Evolutionary conservation across 129 eudicot genomes (phyloP).

Genomic region (Lactuca saligna): DNA sequence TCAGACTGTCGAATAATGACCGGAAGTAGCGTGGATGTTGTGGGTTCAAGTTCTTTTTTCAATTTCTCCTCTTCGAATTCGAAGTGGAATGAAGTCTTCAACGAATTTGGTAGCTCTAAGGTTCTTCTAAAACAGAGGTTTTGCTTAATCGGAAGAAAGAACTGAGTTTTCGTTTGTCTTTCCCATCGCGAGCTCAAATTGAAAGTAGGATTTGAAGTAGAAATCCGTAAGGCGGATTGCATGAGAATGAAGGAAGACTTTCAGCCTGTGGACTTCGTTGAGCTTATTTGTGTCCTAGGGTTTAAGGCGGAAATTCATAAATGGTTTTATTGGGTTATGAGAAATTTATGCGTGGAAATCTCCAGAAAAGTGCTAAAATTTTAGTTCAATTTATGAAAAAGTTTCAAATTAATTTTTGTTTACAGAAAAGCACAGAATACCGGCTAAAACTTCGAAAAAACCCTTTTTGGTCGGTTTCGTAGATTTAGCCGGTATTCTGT

Average conservation of each 20-base stretch:
- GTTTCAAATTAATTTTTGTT: too few relatives aligned
- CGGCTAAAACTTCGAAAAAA: too few relatives aligned
- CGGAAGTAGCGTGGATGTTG: slow-evolving; percentile 46
- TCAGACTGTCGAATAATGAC: slow-evolving; percentile 56
- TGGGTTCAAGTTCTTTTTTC: slow-evolving; percentile 21
- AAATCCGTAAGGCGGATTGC: slow-evolving; percentile 34
- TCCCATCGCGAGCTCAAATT: slow-evolving; percentile 26
- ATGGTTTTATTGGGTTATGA: not conserved
- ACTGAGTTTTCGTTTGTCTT: slow-evolving; percentile 14
- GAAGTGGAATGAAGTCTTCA: slow-evolving; percentile 38
- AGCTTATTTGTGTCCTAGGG: slow-evolving; percentile 18
- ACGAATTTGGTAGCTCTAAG: slow-evolving; percentile 37
- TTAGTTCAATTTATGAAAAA: too few relatives aligned
- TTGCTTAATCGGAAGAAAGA: slow-evolving; percentile 23
- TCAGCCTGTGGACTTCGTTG: not conserved
- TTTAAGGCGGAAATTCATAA: slow-evolving; percentile 9
- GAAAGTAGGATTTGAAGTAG: slow-evolving; percentile 33
- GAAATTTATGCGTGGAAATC: too few relatives aligned
- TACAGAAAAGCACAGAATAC: too few relatives aligned
- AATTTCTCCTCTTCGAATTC: slow-evolving; percentile 42
- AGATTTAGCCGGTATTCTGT: too few relatives aligned
- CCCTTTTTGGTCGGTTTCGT: too few relatives aligned
- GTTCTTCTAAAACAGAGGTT: slow-evolving; percentile 37
- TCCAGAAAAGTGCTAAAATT: too few relatives aligned
- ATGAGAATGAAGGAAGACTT: slow-evolving; percentile 29